These are phyloP conservation scores for Boletus coccyginus DNA, from an alignment of 768 basidiomycete genomes.

Conservation along the genomic window DNA sequence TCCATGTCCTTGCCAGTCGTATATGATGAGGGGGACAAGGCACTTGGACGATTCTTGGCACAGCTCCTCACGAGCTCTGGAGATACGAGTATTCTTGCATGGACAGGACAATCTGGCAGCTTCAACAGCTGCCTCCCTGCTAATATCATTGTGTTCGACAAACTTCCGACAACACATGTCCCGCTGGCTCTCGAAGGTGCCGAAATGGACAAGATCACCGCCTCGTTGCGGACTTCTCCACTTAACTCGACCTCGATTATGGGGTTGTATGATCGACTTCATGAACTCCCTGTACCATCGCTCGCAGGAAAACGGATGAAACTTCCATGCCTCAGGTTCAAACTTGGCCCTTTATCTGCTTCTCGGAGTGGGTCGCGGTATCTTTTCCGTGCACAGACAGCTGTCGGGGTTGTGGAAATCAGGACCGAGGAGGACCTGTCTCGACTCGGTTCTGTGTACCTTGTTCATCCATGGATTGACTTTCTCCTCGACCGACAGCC, in stretches of 20 bases:
- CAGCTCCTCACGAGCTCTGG: background rate
- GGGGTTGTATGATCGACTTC: background rate
- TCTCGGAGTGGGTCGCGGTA: background rate
- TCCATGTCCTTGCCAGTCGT: background rate
- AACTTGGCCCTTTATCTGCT: background rate
- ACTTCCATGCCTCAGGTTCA: background rate
- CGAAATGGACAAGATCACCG: background rate
- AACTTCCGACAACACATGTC: background rate
- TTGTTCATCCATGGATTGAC: background rate
- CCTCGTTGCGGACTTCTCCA: background rate
- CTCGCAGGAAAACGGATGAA: background rate
- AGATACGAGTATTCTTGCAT: background rate
- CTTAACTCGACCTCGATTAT: background rate
- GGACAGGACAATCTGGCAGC: background rate
- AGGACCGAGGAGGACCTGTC: background rate
- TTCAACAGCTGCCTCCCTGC: background rate
- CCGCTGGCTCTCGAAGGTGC: background rate
- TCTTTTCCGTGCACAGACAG: background rate
- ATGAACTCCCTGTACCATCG: background rate
- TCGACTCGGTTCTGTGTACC: background rate
- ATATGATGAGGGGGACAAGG: background rate
- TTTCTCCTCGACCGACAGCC: background rate
- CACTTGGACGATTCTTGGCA: background rate
- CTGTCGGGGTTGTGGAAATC: background rate
- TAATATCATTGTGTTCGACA: background rate